Evolutionary conservation across 768 basidiomycete species (phyloP), one percentile per base, ranked within the genome.

Genomic region (Pleurotus giganteus): DNA sequence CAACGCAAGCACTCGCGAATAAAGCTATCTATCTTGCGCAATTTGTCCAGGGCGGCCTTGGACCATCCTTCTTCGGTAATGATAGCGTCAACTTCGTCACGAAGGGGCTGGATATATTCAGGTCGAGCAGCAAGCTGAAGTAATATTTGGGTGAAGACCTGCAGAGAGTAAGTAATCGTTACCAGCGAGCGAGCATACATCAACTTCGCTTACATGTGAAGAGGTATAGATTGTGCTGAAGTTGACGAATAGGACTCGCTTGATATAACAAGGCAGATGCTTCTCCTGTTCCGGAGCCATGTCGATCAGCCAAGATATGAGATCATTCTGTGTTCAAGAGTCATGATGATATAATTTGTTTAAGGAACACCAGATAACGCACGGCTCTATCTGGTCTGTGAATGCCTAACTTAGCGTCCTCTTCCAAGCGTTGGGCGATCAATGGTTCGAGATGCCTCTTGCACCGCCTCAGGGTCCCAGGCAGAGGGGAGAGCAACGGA

Each of bases 21-120:
- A 57, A 78, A 77, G 54, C 78, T 80, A 53, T 79, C 77, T 13
- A 78, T 47, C 56, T 74, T 73, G 54, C 69, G 63, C 69, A 80
- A 70, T 44, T 73, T 72, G 4, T 62, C 61, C n/a, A 78, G 55
- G 0, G 68, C 62, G 8, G 64, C 59, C 47, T 73, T 72, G 0
- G 65, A 62, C 68, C 74, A 79, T 32, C 71, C 77, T 28, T 76
- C 68, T 3, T 65, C 60, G 3, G 56, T 47, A n/a, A 76, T 46
- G 3, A 74, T 68, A 1, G 57, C 50, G 26, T 76, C 74, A 3
- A 79, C 66, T 60, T 83, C 81, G 52, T 75, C 71, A 0, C 79
- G 70, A 4, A 82, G 45, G 4, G 68, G 63, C 4, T 63, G 53
- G 67, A 37, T 28, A 50, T 50, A 50, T 24, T 34, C 47, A 19